Base-by-base conservation (phyloP, 768 basidiomycete species). In the Tylopilus balloui region DNA sequence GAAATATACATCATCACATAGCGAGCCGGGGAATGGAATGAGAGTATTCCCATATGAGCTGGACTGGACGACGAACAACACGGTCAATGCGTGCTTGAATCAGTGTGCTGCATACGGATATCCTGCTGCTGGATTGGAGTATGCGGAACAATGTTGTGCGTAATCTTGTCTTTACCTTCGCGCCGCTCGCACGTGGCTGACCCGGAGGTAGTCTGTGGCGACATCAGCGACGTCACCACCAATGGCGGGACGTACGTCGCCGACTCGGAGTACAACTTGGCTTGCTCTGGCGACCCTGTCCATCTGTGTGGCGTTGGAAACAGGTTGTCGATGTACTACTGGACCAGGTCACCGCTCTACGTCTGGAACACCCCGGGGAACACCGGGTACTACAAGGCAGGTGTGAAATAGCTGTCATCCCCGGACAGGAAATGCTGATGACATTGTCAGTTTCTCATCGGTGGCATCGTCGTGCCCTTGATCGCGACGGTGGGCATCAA, bases 401-500 rank as follows among this genome's bases (percentile, higher is more conserved):
- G 78, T 63, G 12, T 23, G 3, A 28, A 29, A 2, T 32, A n/a
- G 13, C 15, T 32, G 14, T 14, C 13, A 15, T 13, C 13, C 13
- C 14, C 12, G 13, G 12, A n/a, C n/a, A n/a, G n/a, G n/a, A n/a
- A 5, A 32, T 1, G 15, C 42, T 54, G 21, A 61, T 42, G 24
- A 41, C 13, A 13, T 8, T 15, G 31, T n/a, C 44, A 78, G 73
- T 72, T 72, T 58, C 62, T 79, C 28, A 69, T 78, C n/a, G 68
- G 70, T 0, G 87, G 87, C 3, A 73, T 88, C 32, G 73, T 87
- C 45, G 80, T 88, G 11, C 86, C 87, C 3, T 70, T 89, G 49
- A 78, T 88, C 29, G 80, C 84, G 3, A 89, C 88, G 0, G 70
- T 91, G 29, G 86, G 88, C 1, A 73, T 86, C 65, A 90, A 90